These are phyloP conservation scores for Heracleum sosnowskyi DNA, from an alignment of 129 eudicot species.

Conservation along the genomic window DNA sequence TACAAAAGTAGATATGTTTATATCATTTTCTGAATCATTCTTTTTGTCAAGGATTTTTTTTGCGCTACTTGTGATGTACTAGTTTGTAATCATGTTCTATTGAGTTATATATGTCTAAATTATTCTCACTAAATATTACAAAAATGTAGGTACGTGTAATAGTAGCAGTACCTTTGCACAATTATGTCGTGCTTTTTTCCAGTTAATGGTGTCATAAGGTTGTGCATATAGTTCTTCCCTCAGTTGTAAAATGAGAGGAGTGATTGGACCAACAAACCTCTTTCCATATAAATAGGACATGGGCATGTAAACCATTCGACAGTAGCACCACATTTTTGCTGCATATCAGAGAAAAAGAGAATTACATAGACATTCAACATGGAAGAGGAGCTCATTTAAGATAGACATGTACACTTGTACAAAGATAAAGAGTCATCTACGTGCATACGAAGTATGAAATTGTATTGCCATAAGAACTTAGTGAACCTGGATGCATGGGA, in stretches of 20 bases:
- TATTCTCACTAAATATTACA: background rate
- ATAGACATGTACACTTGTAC: background rate
- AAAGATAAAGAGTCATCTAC: background rate
- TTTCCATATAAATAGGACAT: conserved; percentile 16
- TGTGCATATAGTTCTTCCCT: conserved; percentile 25
- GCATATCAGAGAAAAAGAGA: conserved; percentile 2
- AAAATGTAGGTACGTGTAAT: background rate
- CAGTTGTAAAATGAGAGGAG: conserved; percentile 25
- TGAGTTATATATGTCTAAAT: background rate
- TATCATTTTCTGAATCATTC: background rate
- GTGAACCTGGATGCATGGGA: conserved; percentile 28
- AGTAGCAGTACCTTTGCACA: conserved; percentile 23
- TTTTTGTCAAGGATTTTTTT: background rate
- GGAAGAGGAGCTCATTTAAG: background rate
- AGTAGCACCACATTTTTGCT: conserved; percentile 29
- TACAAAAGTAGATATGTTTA: too few species aligned
- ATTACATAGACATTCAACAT: background rate
- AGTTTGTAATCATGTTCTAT: background rate
- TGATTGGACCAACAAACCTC: conserved; percentile 24
- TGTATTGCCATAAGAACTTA: background rate
- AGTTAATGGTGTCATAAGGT: conserved; percentile 19
- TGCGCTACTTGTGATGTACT: background rate
- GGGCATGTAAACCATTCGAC: conserved; percentile 21
- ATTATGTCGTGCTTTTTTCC: conserved; percentile 27
- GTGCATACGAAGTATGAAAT: background rate